Conservation (phyloP, 2,329 filamentous ascomycete species). For the Aspergillus fructus region DNA sequence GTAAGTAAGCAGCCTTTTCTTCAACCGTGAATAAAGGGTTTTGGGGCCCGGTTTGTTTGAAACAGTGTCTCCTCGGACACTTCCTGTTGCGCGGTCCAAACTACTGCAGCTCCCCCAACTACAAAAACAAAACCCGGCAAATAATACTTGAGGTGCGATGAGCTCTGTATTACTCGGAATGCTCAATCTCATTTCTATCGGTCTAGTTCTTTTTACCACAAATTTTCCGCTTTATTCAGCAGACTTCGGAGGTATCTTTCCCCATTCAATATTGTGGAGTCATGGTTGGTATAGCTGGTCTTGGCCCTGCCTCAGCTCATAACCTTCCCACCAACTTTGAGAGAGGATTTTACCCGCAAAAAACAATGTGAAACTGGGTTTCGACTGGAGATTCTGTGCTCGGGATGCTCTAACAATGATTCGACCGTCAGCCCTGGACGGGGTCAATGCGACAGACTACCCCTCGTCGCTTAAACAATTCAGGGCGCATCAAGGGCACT, state of each 20-base stretch:
- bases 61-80: neutral
- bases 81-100: neutral
- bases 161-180: no score
- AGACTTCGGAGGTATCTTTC: neutral
- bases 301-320: neutral
- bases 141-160: neutral
- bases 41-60: neutral
- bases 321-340: neutral
- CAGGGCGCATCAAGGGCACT: neutral
- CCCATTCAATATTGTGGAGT: neutral
- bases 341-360: neutral
- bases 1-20: neutral
- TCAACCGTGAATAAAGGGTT: neutral
- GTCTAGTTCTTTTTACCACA: neutral
- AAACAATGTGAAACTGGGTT: neutral
- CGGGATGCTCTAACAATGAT: conserved; percentile 1
- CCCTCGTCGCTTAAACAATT: conserved; percentile 13
- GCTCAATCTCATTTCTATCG: neutral
- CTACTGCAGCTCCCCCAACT: neutral
- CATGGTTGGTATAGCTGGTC: neutral
- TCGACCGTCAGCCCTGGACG: neutral
- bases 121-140: neutral
- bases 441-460: conserved; percentile 7
- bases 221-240: neutral
- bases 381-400: neutral